phyloP scores from a whole-genome alignment of 768 basidiomycete genomes.

The Pulveroboletus sp. region DNA sequence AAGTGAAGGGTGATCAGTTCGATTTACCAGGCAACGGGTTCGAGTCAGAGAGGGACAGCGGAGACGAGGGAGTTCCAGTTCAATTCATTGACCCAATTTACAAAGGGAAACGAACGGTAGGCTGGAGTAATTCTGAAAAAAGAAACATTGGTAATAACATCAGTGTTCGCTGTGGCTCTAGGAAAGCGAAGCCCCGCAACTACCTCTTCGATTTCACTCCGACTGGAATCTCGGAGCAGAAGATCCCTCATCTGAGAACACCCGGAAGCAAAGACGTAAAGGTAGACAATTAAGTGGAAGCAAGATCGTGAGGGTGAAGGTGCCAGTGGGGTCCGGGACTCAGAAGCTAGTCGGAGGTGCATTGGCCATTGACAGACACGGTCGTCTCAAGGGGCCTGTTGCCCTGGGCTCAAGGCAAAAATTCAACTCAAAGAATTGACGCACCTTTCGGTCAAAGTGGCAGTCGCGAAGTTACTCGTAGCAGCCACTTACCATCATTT shows the following conservation, averaged over 20 bases:
- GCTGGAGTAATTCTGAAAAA: background rate
- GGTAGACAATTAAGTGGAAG: slow-evolving; percentile 12
- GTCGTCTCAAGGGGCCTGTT: slow-evolving; percentile 22
- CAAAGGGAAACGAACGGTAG: slow-evolving; percentile 10
- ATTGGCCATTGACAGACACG: slow-evolving; percentile 21
- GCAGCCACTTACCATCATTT: background rate
- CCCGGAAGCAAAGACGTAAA: slow-evolving; percentile 11
- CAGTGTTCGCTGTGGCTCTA: slow-evolving; percentile 5
- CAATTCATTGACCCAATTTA: background rate
- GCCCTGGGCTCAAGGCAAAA: slow-evolving; percentile 28
- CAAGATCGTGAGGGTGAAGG: slow-evolving; percentile 26
- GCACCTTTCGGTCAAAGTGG: slow-evolving; percentile 7
- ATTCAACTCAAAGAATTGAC: slow-evolving; percentile 31
- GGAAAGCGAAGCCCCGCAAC: background rate
- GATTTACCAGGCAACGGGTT: slow-evolving; percentile 9
- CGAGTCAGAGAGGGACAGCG: slow-evolving; percentile 16
- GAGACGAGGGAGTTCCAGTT: slow-evolving; percentile 21
- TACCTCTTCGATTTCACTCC: slow-evolving; percentile 12
- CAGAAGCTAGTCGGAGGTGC: slow-evolving; percentile 6
- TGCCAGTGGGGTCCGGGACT: background rate
- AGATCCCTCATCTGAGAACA: slow-evolving; percentile 2
- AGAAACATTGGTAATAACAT: background rate
- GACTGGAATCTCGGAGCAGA: slow-evolving; percentile 24
- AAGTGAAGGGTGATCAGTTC: slow-evolving; percentile 26
- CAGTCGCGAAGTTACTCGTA: slow-evolving; percentile 2